These are phyloP conservation scores for Coemansia sp. DNA, from an alignment of 192 early-diverging fungal species.

Conservation along the genomic window DNA sequence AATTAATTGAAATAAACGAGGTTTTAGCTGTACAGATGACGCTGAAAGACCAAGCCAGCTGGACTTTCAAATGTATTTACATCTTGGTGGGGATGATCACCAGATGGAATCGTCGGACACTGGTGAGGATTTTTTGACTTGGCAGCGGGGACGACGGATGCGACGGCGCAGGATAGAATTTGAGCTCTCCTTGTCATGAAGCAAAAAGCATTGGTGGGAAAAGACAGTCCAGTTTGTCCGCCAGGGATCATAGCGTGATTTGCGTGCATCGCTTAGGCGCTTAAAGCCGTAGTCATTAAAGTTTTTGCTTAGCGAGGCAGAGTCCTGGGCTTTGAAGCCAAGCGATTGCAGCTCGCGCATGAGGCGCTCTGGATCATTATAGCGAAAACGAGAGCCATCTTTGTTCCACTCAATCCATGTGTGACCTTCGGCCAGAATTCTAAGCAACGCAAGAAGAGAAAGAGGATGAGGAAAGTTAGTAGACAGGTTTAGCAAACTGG, in stretches of 20 bases:
- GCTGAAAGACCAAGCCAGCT: neutral
- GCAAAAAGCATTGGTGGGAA: slow-evolving; percentile 34
- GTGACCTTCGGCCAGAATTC: slow-evolving; percentile 41
- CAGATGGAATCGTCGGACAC: slow-evolving; percentile 32
- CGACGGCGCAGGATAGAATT: slow-evolving; percentile 42
- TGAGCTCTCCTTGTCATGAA: slow-evolving; percentile 16
- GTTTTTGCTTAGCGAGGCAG: slow-evolving; percentile 52
- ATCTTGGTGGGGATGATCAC: slow-evolving; percentile 9
- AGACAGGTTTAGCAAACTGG: no score
- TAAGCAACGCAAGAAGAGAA: neutral
- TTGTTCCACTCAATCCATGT: slow-evolving; percentile 50
- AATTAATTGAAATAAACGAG: slow-evolving; percentile 6
- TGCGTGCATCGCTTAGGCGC: slow-evolving; percentile 50
- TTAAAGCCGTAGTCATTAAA: slow-evolving; percentile 52
- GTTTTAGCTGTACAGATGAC: slow-evolving; percentile 1
- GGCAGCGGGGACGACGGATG: slow-evolving; percentile 30
- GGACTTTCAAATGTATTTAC: neutral
- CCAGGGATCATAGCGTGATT: slow-evolving; percentile 45
- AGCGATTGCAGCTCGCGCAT: slow-evolving; percentile 52
- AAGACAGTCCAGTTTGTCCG: slow-evolving; percentile 43
- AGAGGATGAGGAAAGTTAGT: neutral
- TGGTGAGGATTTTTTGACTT: slow-evolving; percentile 35
- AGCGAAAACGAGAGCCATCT: slow-evolving; percentile 44
- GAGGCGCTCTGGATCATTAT: slow-evolving; percentile 47
- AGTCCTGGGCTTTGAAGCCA: slow-evolving; percentile 52